Evolutionary conservation across 352 stramenopile species (phyloP).

Genomic region (Halophytophthora batemanensis): DNA sequence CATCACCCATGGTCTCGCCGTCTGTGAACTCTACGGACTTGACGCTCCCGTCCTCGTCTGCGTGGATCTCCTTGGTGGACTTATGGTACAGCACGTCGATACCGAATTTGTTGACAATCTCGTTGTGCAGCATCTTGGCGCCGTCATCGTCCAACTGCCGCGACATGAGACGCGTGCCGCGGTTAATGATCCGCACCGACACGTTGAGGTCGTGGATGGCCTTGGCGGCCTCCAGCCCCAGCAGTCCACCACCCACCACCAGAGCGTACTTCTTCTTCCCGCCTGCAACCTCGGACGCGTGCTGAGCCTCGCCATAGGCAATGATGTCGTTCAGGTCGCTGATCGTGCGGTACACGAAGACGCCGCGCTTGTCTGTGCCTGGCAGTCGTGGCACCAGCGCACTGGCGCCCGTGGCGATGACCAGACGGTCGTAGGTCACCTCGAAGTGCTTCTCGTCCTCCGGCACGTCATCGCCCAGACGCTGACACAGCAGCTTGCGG

Average conservation of each 20-base stretch:
- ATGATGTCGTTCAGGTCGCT: slow-evolving; percentile 89
- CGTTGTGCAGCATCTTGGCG: slow-evolving; percentile 84
- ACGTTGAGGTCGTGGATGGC: slow-evolving; percentile 90
- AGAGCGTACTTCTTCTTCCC: slow-evolving; percentile 36
- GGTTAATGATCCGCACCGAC: slow-evolving; percentile 89
- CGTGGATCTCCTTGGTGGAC: slow-evolving; percentile 61
- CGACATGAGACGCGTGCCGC: slow-evolving; percentile 90
- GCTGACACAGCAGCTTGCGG: slow-evolving; percentile 67
- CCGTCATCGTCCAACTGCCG: slow-evolving; percentile 91
- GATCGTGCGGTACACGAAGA: slow-evolving; percentile 94
- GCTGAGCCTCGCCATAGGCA: slow-evolving; percentile 68
- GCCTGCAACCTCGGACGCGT: slow-evolving; percentile 20
- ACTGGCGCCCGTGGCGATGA: slow-evolving; percentile 89
- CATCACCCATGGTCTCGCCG: slow-evolving; percentile 70
- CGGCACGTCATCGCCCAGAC: slow-evolving; percentile 5
- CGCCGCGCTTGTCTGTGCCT: slow-evolving; percentile 74
- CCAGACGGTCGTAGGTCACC: slow-evolving; percentile 84
- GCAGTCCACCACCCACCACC: slow-evolving; percentile 74
- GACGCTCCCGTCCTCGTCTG: slow-evolving; percentile 51
- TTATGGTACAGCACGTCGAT: slow-evolving; percentile 89
- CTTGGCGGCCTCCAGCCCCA: slow-evolving; percentile 86
- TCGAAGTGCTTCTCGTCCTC: slow-evolving; percentile 35
- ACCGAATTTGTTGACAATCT: slow-evolving; percentile 84
- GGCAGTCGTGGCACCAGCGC: slow-evolving; percentile 85
- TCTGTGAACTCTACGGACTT: slow-evolving; percentile 77